A percentile compares a stretch with the other conserved stretches of the same genome.
Conservation (phyloP, 2,329 filamentous ascomycete genomes). For the Phialophora expanda region DNA sequence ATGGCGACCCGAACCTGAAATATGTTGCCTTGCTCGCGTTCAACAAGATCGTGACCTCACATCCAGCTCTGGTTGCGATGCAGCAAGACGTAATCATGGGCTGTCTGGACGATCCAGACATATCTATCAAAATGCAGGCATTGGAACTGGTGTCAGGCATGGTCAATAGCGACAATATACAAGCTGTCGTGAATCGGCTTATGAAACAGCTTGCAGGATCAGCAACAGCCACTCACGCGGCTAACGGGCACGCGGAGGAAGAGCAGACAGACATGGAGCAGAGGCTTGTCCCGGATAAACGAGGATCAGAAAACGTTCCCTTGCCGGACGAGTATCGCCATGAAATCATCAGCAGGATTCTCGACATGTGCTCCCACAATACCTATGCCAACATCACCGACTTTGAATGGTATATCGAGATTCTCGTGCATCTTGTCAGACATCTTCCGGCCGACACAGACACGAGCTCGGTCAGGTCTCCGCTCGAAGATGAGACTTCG, state of each 20-base stretch:
- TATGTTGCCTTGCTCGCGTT: slow-evolving; percentile 95
- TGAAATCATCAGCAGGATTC: slow-evolving; percentile 79
- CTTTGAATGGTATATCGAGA: slow-evolving; percentile 97
- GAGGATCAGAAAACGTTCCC: slow-evolving; percentile 59
- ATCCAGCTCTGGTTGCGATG: slow-evolving; percentile 84
- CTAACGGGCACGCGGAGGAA: slow-evolving; percentile 44
- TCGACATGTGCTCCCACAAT: slow-evolving; percentile 86
- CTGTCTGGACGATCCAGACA: slow-evolving; percentile 93
- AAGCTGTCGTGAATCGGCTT: slow-evolving; percentile 81
- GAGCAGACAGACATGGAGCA: slow-evolving; percentile 59
- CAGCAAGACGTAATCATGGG: slow-evolving; percentile 97
- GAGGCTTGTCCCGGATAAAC: slow-evolving; percentile 59
- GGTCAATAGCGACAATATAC: slow-evolving; percentile 85
- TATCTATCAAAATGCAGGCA: slow-evolving; percentile 92
- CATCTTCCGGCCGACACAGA: slow-evolving; percentile 35
- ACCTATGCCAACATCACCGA: slow-evolving; percentile 86
- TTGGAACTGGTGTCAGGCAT: slow-evolving; percentile 91
- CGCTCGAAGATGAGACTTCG: slow-evolving; percentile 34
- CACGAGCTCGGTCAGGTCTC: slow-evolving; percentile 27
- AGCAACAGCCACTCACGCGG: slow-evolving; percentile 57
- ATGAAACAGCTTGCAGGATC: slow-evolving; percentile 80
- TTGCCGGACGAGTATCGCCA: slow-evolving; percentile 85
- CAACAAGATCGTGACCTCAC: slow-evolving; percentile 88
- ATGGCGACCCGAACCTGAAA: slow-evolving; percentile 95
- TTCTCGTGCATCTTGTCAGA: slow-evolving; percentile 75